Evolutionary conservation across 768 basidiomycete species (phyloP), one percentile per base, ranked within the genome.

Genomic region (Cyclocybe cylindracea): DNA sequence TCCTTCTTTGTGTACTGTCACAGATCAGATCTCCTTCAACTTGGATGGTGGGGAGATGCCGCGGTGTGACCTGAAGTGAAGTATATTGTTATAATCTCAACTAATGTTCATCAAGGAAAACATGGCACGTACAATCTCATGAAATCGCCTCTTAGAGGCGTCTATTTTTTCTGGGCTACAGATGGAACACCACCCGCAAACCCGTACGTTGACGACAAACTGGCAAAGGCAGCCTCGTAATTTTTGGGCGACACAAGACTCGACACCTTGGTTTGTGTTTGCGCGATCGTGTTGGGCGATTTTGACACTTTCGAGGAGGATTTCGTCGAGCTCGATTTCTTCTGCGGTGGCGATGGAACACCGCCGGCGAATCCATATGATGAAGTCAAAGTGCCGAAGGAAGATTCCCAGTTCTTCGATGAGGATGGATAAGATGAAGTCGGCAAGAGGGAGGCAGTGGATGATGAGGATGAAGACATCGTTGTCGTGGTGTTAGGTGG

Each of bases 331-430:
- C 42, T 36, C 2, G 38, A 31, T 3, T 18, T 11, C 29, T 39
- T 43, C 19, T 34, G 33, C n/a, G 38, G 55, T 29, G 46, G 13
- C 6, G 48, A 44, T n/a, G 56, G 60, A 29, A 56, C 54, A 14
- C 42, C 42, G 10, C 50, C 57, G 29, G 40, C 50, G 14, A 65
- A 53, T 34, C 65, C 65, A 29, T 61, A 67, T 5, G 54, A 51
- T 1, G 62, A 55, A 2, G 57, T 50, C 19, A 66, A 47, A 1
- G 48, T 41, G 31, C 59, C 58, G 24, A 63, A 65, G 3, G 63
- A 58, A 36, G 63, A 50, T 44, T 63, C 63, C 32, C 58, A 65
- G 39, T 65, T 52, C 47, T 62, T 61, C 9, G 48, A 29, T 4
- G 46, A 34, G 4, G 46, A 19, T 10, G 38, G 44, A 6, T 44